Conservation (phyloP, 768 basidiomycete genomes). For the Paxillus rubicundulus region DNA sequence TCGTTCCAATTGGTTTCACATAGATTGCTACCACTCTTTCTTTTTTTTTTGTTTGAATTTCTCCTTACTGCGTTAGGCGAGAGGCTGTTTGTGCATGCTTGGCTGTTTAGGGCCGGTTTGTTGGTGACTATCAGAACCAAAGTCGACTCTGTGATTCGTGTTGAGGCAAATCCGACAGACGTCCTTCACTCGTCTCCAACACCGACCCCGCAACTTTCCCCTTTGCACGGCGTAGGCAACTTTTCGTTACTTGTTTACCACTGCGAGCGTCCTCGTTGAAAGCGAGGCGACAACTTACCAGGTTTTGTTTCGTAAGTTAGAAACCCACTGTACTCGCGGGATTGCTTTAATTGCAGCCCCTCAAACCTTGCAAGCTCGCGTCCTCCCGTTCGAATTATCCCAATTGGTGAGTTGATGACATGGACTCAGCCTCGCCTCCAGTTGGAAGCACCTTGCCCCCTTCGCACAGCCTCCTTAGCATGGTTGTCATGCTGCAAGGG, state of each 20-base stretch:
- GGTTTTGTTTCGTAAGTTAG: constrained; percentile 20
- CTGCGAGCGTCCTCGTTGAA: background rate
- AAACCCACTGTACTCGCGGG: constrained; percentile 25
- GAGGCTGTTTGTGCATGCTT: constrained; percentile 29
- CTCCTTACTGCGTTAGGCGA: background rate
- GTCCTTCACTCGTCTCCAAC: constrained; percentile 25
- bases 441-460: constrained; percentile 9
- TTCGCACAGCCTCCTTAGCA: constrained; percentile 24
- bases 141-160: constrained; percentile 24
- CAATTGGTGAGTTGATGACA: constrained; percentile 21
- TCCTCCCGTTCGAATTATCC: constrained; percentile 14
- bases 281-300: constrained; percentile 17
- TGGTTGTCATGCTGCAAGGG: constrained; percentile 33
- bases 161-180: constrained; percentile 25
- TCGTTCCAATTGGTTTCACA: background rate
- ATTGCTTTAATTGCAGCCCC: constrained; percentile 23
- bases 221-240: constrained; percentile 18
- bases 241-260: constrained; percentile 1
- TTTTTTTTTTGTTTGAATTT: background rate
- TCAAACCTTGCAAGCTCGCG: constrained; percentile 22
- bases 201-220: constrained; percentile 21
- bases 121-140: constrained; percentile 15
- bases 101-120: constrained; percentile 35
- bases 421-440: constrained; percentile 5
- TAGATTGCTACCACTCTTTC: background rate